phyloP scores from a whole-genome alignment of 768 basidiomycete species.

The Boletus subcaerulescens region DNA sequence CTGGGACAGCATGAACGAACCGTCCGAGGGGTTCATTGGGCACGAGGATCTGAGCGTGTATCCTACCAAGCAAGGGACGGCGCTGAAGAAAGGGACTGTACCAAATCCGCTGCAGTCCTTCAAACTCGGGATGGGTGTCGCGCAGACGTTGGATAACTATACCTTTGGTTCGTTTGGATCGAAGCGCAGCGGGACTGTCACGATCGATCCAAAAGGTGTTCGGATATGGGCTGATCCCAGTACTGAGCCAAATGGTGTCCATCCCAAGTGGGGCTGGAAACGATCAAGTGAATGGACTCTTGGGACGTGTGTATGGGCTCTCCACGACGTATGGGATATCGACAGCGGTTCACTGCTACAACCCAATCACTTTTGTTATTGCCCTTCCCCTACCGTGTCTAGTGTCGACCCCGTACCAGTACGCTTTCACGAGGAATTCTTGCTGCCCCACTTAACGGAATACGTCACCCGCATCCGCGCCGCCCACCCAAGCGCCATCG shows the following conservation, averaged over 20 bases:
- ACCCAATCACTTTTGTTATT: conserved; percentile 71
- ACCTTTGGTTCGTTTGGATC: conserved; percentile 80
- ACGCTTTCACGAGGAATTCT: conserved; percentile 76
- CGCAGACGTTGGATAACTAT: conserved; percentile 80
- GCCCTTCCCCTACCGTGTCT: conserved; percentile 27
- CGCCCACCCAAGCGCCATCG: conserved; percentile 76
- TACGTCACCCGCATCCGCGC: conserved; percentile 58
- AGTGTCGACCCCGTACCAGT: conserved; percentile 35
- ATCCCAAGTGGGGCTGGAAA: conserved; percentile 80
- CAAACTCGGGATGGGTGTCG: conserved; percentile 83
- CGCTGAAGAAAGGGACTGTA: conserved; percentile 80
- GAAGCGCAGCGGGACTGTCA: conserved; percentile 64
- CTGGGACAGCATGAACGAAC: conserved; percentile 97
- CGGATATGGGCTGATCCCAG: conserved; percentile 72
- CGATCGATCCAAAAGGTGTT: conserved; percentile 79
- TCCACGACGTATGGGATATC: conserved; percentile 86
- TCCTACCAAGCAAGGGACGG: conserved; percentile 65
- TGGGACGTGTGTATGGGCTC: conserved; percentile 83
- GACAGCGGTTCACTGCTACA: conserved; percentile 61
- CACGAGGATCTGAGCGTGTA: conserved; percentile 66
- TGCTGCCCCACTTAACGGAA: conserved; percentile 64
- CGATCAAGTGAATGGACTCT: conserved; percentile 70
- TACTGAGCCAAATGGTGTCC: conserved; percentile 49
- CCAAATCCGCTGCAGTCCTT: conserved; percentile 86
- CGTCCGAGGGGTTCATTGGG: conserved; percentile 72